Base-by-base conservation (phyloP, 192 early-diverging fungal species). In the Coemansia sp. region DNA sequence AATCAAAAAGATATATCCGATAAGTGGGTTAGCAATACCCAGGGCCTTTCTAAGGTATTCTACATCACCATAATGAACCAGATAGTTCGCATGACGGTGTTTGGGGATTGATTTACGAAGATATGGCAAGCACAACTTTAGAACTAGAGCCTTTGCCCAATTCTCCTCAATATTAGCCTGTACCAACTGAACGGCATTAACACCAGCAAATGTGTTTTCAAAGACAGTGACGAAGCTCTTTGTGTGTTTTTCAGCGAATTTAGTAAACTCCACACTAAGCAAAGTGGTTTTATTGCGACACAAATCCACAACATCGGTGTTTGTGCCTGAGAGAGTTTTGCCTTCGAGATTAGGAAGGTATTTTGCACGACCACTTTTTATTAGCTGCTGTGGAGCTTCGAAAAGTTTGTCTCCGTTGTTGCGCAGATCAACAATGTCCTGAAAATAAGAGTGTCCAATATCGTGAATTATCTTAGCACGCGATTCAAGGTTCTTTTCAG, bases 101-200 rank as follows among this genome's bases (percentile, higher is more conserved):
- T 72, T 68, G 2, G 83, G 77, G 9, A 80, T 54, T 17, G 46
- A 33, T n/a, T 64, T 58, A n/a, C 63, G 56, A 39, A 75, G 36
- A 55, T 63, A 74, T 21, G 78, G 74, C 24, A 84, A 36, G 29
- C 70, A 84, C 66, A 78, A 29, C 17, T 59, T 53, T 32, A 84
- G 61, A 50, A 80, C 69, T 8, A 61, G 57, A 6, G 71, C 83
- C 74, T 84, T 84, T 24, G 72, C 71, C 68, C 63, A 73, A 52
- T 84, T 84, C 64, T 84, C 83, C 58, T 80, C 72, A 30, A 84
- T 66, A n/a, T 84, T 80, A 22, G 77, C 59, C 72, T 68, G 72
- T 50, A 84, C 64, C 2, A 79, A 70, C 54, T 84, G 82, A n/a
- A 67, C 67, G 2, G 59, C 51, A 17, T 58, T 57, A 6, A 29